A percentile compares a stretch with the other conserved stretches of the same genome.
Conservation (phyloP, 2,329 filamentous ascomycete species). For the Cyphellophora europaea region DNA sequence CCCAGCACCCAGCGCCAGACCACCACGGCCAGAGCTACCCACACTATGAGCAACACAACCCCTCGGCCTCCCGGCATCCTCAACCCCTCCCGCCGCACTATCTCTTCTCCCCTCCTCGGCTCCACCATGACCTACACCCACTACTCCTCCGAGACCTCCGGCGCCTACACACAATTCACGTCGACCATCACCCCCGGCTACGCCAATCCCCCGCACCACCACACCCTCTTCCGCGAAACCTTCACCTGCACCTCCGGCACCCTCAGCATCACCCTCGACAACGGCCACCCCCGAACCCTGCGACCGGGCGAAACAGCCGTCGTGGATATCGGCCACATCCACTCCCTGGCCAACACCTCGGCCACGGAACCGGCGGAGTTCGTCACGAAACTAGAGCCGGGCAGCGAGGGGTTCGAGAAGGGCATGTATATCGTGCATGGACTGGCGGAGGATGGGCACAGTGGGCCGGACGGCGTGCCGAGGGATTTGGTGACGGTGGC, state of each 20-base stretch:
- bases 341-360: constrained; percentile 1
- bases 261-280: neutral
- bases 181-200: neutral
- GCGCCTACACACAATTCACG: neutral
- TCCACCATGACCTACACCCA: constrained; percentile 2
- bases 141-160: neutral
- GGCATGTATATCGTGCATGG: constrained; percentile 3
- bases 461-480: too few relatives aligned
- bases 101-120: neutral
- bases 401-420: constrained; percentile 2
- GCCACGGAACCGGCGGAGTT: neutral
- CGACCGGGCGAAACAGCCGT: too few relatives aligned
- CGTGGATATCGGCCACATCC: constrained; percentile 1
- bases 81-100: neutral
- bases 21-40: too few relatives aligned
- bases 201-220: constrained; percentile 1
- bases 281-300: too few relatives aligned
- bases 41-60: too few relatives aligned
- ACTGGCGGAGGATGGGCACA: neutral
- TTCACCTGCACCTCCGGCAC: constrained; percentile 1
- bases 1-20: too few relatives aligned
- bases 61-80: neutral
- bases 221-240: neutral
- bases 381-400: neutral
- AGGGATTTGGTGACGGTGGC: too few relatives aligned